These are phyloP conservation scores for Cornus suecica DNA, from an alignment of 148 eudicot species.

Conservation along the genomic window DNA sequence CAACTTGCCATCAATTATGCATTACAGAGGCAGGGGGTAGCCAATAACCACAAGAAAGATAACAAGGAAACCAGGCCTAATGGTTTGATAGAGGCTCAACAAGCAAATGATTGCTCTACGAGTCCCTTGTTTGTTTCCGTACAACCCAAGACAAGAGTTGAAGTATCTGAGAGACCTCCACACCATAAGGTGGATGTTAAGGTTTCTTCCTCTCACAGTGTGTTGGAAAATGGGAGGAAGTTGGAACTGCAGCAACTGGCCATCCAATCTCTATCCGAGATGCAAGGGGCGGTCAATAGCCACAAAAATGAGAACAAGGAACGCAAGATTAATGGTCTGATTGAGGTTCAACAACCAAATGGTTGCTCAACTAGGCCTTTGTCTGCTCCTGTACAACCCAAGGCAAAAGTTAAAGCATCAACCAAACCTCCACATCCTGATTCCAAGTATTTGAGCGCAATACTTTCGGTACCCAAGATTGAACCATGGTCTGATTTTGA, in stretches of 20 bases:
- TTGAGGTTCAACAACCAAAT: constrained; percentile 14
- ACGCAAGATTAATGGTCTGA: constrained; percentile 15
- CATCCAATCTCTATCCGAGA: neutral
- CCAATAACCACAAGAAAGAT: constrained; percentile 13
- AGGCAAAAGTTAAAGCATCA: constrained; percentile 21
- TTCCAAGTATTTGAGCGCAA: constrained; percentile 39
- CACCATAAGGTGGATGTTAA: constrained; percentile 19
- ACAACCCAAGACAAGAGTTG: constrained; percentile 13
- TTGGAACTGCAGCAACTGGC: constrained; percentile 1
- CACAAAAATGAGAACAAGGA: constrained; percentile 15
- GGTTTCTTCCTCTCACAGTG: neutral
- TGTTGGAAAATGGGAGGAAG: constrained; percentile 16
- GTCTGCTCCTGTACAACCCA: constrained; percentile 12
- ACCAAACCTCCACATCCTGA: constrained; percentile 45
- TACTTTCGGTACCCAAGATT: constrained; percentile 35
- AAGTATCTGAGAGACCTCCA: constrained; percentile 28
- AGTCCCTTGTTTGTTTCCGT: constrained; percentile 17
- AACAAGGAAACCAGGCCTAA: constrained; percentile 12
- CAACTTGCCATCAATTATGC: neutral
- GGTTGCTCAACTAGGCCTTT: constrained; percentile 11
- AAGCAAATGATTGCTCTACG: constrained; percentile 7
- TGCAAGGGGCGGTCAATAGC: constrained; percentile 11
- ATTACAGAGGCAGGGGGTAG: constrained; percentile 10
- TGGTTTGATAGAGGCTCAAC: constrained; percentile 18
- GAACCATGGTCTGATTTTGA: constrained; percentile 28